Evolutionary conservation across 768 basidiomycete species (phyloP), one percentile per base, ranked within the genome.

Genomic region (Trametes cinnabarina): DNA sequence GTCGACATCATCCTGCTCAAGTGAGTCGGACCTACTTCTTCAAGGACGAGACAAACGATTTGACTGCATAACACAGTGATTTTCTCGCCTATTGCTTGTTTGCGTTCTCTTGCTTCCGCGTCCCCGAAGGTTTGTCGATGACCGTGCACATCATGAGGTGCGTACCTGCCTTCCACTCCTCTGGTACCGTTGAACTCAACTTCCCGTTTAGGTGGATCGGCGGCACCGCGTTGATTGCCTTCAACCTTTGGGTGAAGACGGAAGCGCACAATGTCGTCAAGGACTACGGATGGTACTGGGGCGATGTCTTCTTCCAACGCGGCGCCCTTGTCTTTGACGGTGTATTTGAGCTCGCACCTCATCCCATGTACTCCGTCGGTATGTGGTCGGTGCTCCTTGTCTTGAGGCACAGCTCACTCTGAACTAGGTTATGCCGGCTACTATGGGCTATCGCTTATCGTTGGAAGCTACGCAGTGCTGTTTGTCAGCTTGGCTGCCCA

Each of bases 241-340:
- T 98, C 80, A 98, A 99, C 71, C 80, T 98, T 34, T 98, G 95
- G 94, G 94, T 99, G 61, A 99, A 99, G 71, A 91, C 90, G 2
- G 96, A 98, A 68, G 97, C 97, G 0, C 97, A 99, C 71, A 83
- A 93, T 52, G 93, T 98, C 47, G 94, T 98, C 60, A 98, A 97
- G 66, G 96, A 98, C 68, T 98, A 96, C 64, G 95, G 94, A 15
- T 98, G 94, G 94, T 98, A 94, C 71, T 94, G 93, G 93, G 94
- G 92, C 10, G 92, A 94, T 64, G 86, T 86, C 56, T 94, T 94
- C 75, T 93, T 94, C 77, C 90, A 92, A 71, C 87, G 91, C n/a
- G 92, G 92, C 41, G 87, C 89, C 41, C 79, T 98, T 14, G 88
- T 98, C 2, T 99, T 99, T 67, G 96, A 99, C 69, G 97, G 97